phyloP scores from a whole-genome alignment of 176 grass and related monocot species.

The Bothriochloa decipiens region DNA sequence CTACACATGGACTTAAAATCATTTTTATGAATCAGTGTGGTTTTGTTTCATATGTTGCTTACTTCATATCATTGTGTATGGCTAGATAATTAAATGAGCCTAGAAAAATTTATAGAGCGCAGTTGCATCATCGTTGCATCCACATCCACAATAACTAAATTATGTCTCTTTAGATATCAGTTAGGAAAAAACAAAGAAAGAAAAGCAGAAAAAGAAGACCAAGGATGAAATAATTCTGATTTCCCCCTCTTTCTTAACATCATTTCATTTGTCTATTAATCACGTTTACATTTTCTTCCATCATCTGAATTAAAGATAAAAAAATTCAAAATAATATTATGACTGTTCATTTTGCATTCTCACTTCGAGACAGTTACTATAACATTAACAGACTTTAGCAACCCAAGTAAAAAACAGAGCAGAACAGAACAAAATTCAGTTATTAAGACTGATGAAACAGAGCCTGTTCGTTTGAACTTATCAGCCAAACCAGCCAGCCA shows the following conservation, averaged over 20 bases:
- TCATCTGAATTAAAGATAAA: not conserved
- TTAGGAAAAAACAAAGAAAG: too few species aligned
- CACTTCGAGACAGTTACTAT: too few species aligned
- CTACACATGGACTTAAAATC: not conserved
- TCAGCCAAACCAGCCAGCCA: too few species aligned
- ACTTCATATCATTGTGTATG: not conserved
- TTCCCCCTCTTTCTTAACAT: not conserved
- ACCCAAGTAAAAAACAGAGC: not conserved
- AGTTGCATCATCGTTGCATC: not conserved
- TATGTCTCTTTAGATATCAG: too few species aligned
- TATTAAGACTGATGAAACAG: constrained; percentile 21
- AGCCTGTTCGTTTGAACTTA: too few species aligned
- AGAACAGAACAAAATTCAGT: constrained; percentile 25
- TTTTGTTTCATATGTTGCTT: not conserved
- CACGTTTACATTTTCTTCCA: not conserved
- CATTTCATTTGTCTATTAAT: not conserved
- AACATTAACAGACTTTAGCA: not conserved
- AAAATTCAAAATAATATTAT: not conserved
- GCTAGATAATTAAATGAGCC: not conserved
- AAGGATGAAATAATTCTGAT: not conserved
- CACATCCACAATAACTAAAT: not conserved
- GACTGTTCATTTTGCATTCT: not conserved
- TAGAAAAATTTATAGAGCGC: not conserved
- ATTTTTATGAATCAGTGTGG: not conserved
- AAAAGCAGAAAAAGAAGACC: not conserved